Evolutionary conservation across 108 stramenopile genomes (phyloP).

Genomic region (Pseudonitzschia delicatissima): DNA sequence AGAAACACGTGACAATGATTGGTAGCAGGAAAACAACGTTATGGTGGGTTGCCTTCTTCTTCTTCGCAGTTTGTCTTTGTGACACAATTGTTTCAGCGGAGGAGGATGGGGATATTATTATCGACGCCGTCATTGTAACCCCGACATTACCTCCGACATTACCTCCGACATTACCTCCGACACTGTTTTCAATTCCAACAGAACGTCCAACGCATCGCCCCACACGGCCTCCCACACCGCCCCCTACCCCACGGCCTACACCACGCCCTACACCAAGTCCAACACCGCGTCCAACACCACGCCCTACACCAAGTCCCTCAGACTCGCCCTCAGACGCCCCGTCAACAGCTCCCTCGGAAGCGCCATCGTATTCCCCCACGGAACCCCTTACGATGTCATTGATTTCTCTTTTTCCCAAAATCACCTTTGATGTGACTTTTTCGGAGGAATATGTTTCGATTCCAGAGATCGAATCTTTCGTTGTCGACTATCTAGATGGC

Average conservation of each 20-base stretch:
- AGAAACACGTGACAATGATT: background rate
- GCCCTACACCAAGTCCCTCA: background rate
- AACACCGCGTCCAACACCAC: background rate
- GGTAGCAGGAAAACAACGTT: background rate
- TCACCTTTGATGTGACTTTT: constrained; percentile 14
- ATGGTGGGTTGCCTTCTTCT: background rate
- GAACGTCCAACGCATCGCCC: background rate
- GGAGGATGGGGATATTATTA: too few species aligned
- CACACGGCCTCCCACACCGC: background rate
- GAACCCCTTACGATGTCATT: background rate
- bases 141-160: background rate
- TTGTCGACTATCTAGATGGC: constrained; percentile 17
- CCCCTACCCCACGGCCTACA: background rate
- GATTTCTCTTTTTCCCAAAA: constrained; percentile 8
- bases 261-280: background rate
- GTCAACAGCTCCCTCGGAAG: background rate
- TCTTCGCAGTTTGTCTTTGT: background rate
- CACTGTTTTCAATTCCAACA: constrained; percentile 1
- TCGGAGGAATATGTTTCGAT: constrained; percentile 11
- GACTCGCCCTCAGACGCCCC: background rate
- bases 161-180: constrained; percentile 1
- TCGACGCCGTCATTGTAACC: too few species aligned
- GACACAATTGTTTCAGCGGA: background rate
- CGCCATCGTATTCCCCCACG: background rate
- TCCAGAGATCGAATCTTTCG: constrained; percentile 5